These are phyloP conservation scores for Aspergillus sp. DNA, from an alignment of 2,329 filamentous ascomycete genomes.

Conservation along the genomic window DNA sequence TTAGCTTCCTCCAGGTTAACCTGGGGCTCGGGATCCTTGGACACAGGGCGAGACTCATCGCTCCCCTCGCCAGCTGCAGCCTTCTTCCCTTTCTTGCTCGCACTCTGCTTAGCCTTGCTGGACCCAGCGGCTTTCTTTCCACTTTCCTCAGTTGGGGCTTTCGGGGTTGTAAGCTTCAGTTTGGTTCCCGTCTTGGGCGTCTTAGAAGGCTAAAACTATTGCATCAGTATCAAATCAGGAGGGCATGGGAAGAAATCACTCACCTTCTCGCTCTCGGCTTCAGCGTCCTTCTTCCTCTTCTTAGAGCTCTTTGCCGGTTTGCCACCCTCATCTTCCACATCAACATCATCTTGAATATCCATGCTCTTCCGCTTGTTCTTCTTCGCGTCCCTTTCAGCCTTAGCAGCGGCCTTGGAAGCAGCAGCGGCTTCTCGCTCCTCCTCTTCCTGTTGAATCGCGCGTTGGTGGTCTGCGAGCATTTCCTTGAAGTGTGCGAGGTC, in stretches of 20 bases:
- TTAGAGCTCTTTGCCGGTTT: constrained; percentile 60
- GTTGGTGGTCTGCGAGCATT: constrained; percentile 63
- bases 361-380: constrained; percentile 52
- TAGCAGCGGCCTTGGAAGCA: constrained; percentile 55
- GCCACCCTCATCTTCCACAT: constrained; percentile 47
- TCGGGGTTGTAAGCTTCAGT: constrained; percentile 55
- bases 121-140: constrained; percentile 50
- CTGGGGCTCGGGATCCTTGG: constrained; percentile 52
- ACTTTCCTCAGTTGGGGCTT: constrained; percentile 54
- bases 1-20: constrained; percentile 56
- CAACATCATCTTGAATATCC: constrained; percentile 54
- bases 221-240: neutral
- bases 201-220: constrained; percentile 53
- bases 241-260: constrained; percentile 23
- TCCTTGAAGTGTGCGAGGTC: constrained; percentile 80
- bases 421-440: constrained; percentile 67
- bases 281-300: constrained; percentile 76
- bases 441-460: constrained; percentile 55
- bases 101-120: constrained; percentile 56
- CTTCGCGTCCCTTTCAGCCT: constrained; percentile 54
- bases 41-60: constrained; percentile 57
- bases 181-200: constrained; percentile 64
- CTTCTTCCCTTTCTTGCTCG: constrained; percentile 58
- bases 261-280: constrained; percentile 69
- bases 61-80: constrained; percentile 58